phyloP scores from a whole-genome alignment of 306 rosid species.

The Hippophae rhamnoides region DNA sequence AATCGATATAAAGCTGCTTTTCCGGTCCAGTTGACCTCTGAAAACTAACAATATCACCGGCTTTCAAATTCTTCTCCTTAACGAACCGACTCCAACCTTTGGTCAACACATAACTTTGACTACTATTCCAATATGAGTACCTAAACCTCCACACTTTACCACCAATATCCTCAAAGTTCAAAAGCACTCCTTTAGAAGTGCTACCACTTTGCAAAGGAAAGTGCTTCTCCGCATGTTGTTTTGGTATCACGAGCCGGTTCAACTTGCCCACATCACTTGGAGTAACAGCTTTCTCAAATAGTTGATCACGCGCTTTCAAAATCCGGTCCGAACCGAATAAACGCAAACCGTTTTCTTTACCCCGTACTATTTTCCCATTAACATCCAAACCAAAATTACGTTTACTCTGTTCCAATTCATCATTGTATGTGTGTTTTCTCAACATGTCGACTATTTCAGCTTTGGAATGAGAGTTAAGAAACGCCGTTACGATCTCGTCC shows the following conservation, averaged over 20 bases:
- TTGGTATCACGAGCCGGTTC: conserved; percentile 84
- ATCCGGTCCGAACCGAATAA: conserved; percentile 10
- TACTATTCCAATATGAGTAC: conserved; percentile 95
- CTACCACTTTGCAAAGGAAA: conserved; percentile 53
- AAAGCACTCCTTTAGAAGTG: conserved; percentile 48
- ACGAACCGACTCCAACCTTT: conserved; percentile 99
- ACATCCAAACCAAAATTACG: conserved; percentile 36
- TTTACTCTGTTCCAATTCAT: conserved; percentile 80
- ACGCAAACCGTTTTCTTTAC: not conserved
- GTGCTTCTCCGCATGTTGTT: conserved; percentile 94
- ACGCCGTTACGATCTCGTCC: conserved; percentile 41
- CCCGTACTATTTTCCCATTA: conserved; percentile 9
- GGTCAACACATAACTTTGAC: conserved; percentile 89
- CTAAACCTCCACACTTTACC: conserved; percentile 97
- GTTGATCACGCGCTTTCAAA: conserved; percentile 47
- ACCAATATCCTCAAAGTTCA: conserved; percentile 80
- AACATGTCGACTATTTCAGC: conserved; percentile 95
- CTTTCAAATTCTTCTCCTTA: conserved; percentile 72
- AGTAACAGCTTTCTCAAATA: conserved; percentile 84
- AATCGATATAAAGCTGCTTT: conserved; percentile 64
- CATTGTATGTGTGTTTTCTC: conserved; percentile 83
- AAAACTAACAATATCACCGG: conserved; percentile 82
- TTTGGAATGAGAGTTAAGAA: conserved; percentile 70
- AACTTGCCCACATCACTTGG: conserved; percentile 96
- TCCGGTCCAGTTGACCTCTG: conserved; percentile 67